Conservation (phyloP, 2,329 filamentous ascomycete species). For the Paraphaeosphaeria sporulosa region DNA sequence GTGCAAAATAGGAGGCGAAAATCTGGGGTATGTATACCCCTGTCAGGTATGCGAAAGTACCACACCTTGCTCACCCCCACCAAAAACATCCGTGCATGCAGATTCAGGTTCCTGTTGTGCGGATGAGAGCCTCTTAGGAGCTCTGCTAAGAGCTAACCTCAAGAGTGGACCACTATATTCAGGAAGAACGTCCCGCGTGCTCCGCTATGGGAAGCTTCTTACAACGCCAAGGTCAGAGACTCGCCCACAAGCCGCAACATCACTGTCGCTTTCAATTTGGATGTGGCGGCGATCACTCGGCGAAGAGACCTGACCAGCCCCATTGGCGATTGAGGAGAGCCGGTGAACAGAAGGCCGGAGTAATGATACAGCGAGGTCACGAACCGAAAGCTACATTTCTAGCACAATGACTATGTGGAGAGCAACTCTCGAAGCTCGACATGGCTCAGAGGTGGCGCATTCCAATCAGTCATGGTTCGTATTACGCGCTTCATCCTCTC, state of each 20-base stretch:
- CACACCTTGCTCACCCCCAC: background rate
- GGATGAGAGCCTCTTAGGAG: constrained; percentile 33
- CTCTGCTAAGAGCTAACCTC: constrained; percentile 30
- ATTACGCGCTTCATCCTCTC: background rate
- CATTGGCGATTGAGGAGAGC: constrained; percentile 19
- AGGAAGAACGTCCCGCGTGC: constrained; percentile 45
- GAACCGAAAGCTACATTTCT: background rate
- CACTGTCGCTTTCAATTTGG: constrained; percentile 23
- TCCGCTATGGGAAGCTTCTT: constrained; percentile 33
- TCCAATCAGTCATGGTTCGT: constrained; percentile 14
- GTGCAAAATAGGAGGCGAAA: background rate
- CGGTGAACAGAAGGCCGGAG: background rate
- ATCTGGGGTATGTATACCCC: background rate
- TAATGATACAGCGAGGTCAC: background rate
- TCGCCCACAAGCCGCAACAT: constrained; percentile 21
- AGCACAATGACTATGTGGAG: background rate
- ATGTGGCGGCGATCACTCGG: constrained; percentile 16
- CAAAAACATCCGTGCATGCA: constrained; percentile 12
- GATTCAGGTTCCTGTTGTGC: constrained; percentile 26
- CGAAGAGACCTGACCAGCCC: constrained; percentile 5
- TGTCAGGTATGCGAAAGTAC: background rate
- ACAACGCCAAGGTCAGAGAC: constrained; percentile 21
- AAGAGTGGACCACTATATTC: constrained; percentile 26
- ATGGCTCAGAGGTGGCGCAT: background rate
- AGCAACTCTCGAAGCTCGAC: background rate